Evolutionary conservation across 2,329 filamentous ascomycete species (phyloP).

Genomic region (Alternaria brassicae): DNA sequence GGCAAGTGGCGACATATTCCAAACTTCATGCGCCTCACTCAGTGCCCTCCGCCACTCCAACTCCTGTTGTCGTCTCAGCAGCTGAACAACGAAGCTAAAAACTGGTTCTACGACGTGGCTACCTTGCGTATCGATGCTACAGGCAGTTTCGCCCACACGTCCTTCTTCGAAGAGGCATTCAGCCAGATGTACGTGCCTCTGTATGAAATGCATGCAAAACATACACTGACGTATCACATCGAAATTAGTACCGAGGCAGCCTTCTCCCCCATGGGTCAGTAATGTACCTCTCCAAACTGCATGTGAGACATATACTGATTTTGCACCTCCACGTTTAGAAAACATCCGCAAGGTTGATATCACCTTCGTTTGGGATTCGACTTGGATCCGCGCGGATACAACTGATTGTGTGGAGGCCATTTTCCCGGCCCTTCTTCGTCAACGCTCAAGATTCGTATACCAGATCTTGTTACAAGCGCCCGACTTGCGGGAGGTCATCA

Average conservation of each 20-base stretch:
- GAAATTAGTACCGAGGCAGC: slow-evolving; percentile 26
- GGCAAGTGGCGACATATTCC: slow-evolving; percentile 46
- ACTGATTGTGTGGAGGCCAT: slow-evolving; percentile 29
- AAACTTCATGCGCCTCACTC: slow-evolving; percentile 43
- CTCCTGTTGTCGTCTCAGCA: slow-evolving; percentile 41
- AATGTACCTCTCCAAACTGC: not conserved
- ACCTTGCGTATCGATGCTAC: slow-evolving; percentile 42
- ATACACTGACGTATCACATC: not conserved
- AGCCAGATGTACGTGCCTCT: slow-evolving; percentile 22
- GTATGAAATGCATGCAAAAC: not conserved
- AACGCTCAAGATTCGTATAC: slow-evolving; percentile 34
- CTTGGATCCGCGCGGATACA: slow-evolving; percentile 37
- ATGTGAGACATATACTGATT: not conserved
- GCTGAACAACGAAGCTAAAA: slow-evolving; percentile 38
- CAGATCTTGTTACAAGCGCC: slow-evolving; percentile 37
- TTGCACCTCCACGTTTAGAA: slow-evolving; percentile 12
- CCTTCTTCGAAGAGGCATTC: slow-evolving; percentile 43
- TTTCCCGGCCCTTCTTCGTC: slow-evolving; percentile 37
- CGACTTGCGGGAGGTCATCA: slow-evolving; percentile 31
- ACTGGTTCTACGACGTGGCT: slow-evolving; percentile 46
- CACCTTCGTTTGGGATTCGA: slow-evolving; percentile 44
- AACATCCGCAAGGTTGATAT: slow-evolving; percentile 44
- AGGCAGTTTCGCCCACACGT: slow-evolving; percentile 42
- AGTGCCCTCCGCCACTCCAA: slow-evolving; percentile 39
- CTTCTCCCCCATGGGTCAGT: slow-evolving; percentile 39